Evolutionary conservation across 257 asterid species (phyloP), one percentile per base, ranked within the genome.

Genomic region (Euphrasia confusa): DNA sequence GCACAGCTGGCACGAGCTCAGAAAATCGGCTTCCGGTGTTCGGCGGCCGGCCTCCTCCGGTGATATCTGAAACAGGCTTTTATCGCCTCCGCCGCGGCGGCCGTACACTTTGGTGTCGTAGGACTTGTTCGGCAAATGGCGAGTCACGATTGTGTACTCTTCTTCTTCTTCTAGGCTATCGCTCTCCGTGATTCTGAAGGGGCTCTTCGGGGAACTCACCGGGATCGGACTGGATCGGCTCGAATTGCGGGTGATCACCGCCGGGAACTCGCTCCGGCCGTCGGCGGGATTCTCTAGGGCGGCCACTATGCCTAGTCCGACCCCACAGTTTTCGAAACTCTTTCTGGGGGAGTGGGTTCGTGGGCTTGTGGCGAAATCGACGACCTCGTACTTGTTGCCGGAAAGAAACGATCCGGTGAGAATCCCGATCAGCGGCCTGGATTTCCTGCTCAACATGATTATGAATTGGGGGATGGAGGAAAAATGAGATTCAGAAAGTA

Each of bases 251-350:
- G 58, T 68, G 10, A 63, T 76, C 12, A 81, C 57, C 11, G 71
- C 69, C 58, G 68, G 66, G 49, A 13, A 55, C 54, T 74, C 78
- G 28, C 63, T 50, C 35, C 48, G 69, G 50, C 37, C 59, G 18
- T 63, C 75, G 5, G 69, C 61, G 33, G 91, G 66, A 17, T 71
- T 83, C 8, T 88, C 86, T 0, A 88, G 83, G 52, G 92, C 92
- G 0, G 92, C 95, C 5, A 85, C 92, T 18, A 88, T 88, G 37
- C 92, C 89, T 40, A 88, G 60, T 12, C 95, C 96, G 54, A 88
- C 91, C 1, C 88, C 95, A 6, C 84, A 87, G 35, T 73, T 35
- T 67, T 83, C 88, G 39, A 76, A 80, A 49, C 66, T 68, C 58
- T 74, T 83, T 50, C 21, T 50, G 56, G 5, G 71, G 61, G 74